A percentile compares a stretch with the other conserved stretches of the same genome.
Conservation (phyloP, 106 monocot genomes). For the Phalaenopsis aphrodite region DNA sequence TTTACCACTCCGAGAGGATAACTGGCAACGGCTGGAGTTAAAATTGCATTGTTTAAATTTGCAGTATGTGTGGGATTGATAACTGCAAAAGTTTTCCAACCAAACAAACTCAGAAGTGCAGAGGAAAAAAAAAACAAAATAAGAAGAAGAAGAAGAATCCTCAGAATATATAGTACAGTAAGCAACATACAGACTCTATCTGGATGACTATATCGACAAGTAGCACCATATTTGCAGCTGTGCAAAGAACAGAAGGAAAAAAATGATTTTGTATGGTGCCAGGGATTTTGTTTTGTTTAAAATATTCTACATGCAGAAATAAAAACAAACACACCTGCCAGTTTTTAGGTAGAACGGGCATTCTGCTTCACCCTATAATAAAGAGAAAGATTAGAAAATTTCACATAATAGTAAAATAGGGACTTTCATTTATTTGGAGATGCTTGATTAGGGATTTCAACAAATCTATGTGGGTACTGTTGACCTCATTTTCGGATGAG, state of each 20-base stretch:
- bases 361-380: conserved; percentile 72
- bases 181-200: conserved; percentile 51
- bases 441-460: not conserved
- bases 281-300: not conserved
- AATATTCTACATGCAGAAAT: not conserved
- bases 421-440: not conserved
- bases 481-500: too few relatives aligned
- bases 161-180: not conserved
- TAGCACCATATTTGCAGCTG: conserved; percentile 92
- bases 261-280: not conserved
- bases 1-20: conserved; percentile 33
- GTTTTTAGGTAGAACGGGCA: conserved; percentile 96
- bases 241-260: not conserved
- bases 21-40: conserved; percentile 30
- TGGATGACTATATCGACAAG: conserved; percentile 88
- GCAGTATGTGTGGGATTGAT: conserved; percentile 33
- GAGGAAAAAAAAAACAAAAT: not conserved
- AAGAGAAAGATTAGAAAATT: not conserved
- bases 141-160: not conserved
- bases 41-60: conserved; percentile 17
- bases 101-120: conserved; percentile 5
- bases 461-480: not conserved
- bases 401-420: not conserved
- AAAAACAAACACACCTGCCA: conserved; percentile 52
- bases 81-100: conserved; percentile 23